Base-by-base conservation (phyloP, 176 grass and related monocot species). In the Pontederia paniculata region DNA sequence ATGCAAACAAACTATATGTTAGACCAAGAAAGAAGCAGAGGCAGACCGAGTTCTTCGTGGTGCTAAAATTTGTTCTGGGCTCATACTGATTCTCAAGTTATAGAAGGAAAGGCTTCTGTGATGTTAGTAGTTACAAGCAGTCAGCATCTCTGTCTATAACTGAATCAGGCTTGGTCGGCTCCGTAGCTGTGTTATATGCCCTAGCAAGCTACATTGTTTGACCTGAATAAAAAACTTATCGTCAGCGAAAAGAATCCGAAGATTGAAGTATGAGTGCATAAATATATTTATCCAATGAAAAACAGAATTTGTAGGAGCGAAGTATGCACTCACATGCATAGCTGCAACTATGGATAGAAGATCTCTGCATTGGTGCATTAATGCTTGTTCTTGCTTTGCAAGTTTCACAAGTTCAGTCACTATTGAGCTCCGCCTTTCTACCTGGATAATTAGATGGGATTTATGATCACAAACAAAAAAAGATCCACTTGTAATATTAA, bases 311-410 rank as follows among this genome's bases (percentile, higher is more conserved):
- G 1, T 0, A 13, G 62, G 18, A 63, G 64, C 23, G 7, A 37
- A 37, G 7, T 37, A 15, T 16, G 18, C 55, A 69, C 80, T 98
- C 81, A 91, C 93, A 23, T 98, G 83, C 74, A 91, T 74, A 21
- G 83, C 71, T 48, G 87, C 77, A 42, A 98, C 83, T 2, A 54
- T 75, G 66, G 93, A 88, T 66, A 91, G 64, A 44, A 98, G 77
- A 77, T 98, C 83, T 70, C 87, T 91, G 44, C 83, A 98, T 73
- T 98, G 87, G 10, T 93, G 75, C 80, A 91, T 79, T 9, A 88
- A 67, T 69, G 50, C 56, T 19, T 70, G 87, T 43, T 98, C 93
- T 80, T 91, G 69, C 1, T 42, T 72, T 6, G 87, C 70, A 9
- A 88, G 69, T 70, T 77, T 88, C 51, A 87, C 73, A 28, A 98